Conservation (phyloP, 331 rosid species). For the Arachis monticola region DNA sequence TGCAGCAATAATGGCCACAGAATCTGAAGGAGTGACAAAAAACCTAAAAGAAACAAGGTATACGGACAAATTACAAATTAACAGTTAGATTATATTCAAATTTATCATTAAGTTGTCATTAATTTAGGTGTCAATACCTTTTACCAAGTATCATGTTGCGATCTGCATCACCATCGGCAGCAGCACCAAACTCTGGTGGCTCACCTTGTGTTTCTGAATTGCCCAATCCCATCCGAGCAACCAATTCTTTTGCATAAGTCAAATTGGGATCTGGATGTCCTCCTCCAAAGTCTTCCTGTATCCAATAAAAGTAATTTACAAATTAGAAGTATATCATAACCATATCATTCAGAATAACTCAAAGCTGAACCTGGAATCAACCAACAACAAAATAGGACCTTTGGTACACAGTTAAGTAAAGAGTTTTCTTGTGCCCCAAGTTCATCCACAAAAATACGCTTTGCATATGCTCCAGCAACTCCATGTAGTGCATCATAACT, state of each 20-base stretch:
- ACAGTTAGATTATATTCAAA: slow-evolving; percentile 25
- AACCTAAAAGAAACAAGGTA: slow-evolving; percentile 55
- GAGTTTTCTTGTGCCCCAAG: slow-evolving; percentile 97
- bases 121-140: slow-evolving; percentile 60
- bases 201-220: slow-evolving; percentile 71
- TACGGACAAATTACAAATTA: slow-evolving; percentile 23
- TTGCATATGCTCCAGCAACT: slow-evolving; percentile 98
- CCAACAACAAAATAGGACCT: slow-evolving; percentile 58
- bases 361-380: slow-evolving; percentile 3
- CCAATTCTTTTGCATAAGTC: slow-evolving; percentile 99
- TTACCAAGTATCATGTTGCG: slow-evolving; percentile 99
- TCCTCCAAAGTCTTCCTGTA: slow-evolving; percentile 99
- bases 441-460: slow-evolving; percentile 91
- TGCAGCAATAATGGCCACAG: slow-evolving; percentile 99
- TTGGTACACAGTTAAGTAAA: slow-evolving; percentile 86
- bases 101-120: slow-evolving; percentile 3
- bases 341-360: slow-evolving; percentile 21
- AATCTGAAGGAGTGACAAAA: slow-evolving; percentile 98
- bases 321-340: slow-evolving; percentile 26
- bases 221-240: slow-evolving; percentile 88
- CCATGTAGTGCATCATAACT: slow-evolving; percentile 93
- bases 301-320: slow-evolving; percentile 36
- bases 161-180: slow-evolving; percentile 99
- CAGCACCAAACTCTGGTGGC: slow-evolving; percentile 99
- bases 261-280: slow-evolving; percentile 99